Conservation (phyloP, 495 filamentous ascomycete species). For the Daldinia childiae region DNA sequence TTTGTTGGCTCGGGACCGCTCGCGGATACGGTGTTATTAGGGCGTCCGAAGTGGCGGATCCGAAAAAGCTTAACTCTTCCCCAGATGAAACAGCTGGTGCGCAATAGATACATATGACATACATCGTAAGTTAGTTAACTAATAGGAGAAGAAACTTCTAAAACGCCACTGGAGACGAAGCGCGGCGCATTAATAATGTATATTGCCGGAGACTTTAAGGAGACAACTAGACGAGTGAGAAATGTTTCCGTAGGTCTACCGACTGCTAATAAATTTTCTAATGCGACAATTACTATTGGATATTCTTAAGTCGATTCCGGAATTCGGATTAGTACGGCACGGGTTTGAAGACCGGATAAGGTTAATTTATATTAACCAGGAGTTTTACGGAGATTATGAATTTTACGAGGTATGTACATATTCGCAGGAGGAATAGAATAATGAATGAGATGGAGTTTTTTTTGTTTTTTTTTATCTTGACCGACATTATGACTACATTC, state of each 20-base stretch:
- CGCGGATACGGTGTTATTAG: neutral
- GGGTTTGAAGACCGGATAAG: neutral
- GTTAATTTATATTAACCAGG: neutral
- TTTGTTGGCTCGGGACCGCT: neutral
- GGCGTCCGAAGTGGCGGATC: neutral
- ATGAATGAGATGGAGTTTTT: neutral
- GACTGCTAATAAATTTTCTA: neutral
- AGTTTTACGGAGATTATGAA: no score
- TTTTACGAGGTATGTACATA: no score
- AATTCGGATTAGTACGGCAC: neutral
- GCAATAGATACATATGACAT: no score
- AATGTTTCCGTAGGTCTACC: neutral
- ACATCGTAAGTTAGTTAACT: neutral
- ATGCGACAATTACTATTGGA: neutral
- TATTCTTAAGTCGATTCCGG: neutral
- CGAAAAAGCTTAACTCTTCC: neutral
- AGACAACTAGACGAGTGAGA: neutral
- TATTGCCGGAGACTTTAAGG: no score
- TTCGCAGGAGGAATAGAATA: no score
- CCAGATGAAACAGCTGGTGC: no score
- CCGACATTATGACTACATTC: conserved; percentile 30
- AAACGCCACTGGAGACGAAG: no score
- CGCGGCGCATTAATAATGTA: no score
- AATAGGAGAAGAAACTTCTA: no score
- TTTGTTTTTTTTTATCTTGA: no score